Evolutionary conservation across 768 basidiomycete genomes (phyloP), one percentile per base, ranked within the genome.

Genomic region (Trametes cingulata): DNA sequence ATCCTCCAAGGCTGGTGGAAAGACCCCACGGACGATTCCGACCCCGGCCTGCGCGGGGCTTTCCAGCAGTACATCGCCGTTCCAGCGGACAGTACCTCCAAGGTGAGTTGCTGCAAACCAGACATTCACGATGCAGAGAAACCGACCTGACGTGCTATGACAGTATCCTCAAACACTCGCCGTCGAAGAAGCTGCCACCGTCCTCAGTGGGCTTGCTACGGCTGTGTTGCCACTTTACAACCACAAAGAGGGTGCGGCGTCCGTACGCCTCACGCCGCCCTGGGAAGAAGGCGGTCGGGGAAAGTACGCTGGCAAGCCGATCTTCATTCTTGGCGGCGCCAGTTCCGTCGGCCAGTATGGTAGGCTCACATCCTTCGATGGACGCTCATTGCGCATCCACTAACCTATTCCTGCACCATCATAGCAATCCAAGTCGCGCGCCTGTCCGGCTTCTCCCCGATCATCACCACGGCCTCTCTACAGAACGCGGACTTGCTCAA

Each of bases 201-300:
- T 76, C 6, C 74, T 74, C 7, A 58, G 70, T 24, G 71, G 62
- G 0, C 60, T 73, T 8, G 70, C 66, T 8, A 74, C 74, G 12
- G 71, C 71, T 3, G 68, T 68, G 0, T 35, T 67, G 2, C 74
- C 67, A 0, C 67, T 76, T 2, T 76, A 71, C 66, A 54, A 59
- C 48, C 39, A 47, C 20, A 35, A 54, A 10, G 47, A 55, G 61
- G 52, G 43, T 22, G 29, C 49, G 7, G n/a, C 1, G 71, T 51
- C 39, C n/a, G 17, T 55, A 0, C 39, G 37, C 6, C 40, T 66
- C n/a, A 19, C n/a, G 19, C 56, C 65, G 5, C 47, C 56, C 2
- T 67, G 63, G 62, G 60, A 56, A 12, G 62, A 61, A 29, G 54
- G 52, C 20, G 65, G 62, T 0, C 45, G 24, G 2, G 33, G 39